These are phyloP conservation scores for Aureobasidium uvarum DNA, from an alignment of 2,329 filamentous ascomycete genomes.

Conservation along the genomic window DNA sequence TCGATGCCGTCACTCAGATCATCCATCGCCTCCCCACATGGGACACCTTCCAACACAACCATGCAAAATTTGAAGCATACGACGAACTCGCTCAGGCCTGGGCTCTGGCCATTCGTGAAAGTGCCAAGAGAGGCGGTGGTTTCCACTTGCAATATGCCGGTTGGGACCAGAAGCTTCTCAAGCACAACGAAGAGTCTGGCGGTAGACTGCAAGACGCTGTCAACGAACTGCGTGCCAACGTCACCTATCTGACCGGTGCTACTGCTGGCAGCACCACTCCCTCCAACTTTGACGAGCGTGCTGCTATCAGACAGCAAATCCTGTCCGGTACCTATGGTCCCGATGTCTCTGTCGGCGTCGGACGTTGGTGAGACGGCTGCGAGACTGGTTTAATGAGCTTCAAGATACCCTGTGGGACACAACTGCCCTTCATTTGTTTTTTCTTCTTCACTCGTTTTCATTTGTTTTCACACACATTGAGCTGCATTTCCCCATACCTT, in stretches of 20 bases:
- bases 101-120: constrained; percentile 87
- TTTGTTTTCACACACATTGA: constrained; percentile 11
- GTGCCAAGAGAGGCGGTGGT: constrained; percentile 84
- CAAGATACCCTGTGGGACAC: constrained; percentile 24
- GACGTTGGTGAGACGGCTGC: constrained; percentile 50
- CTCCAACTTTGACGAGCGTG: constrained; percentile 38
- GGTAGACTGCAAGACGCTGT: constrained; percentile 79
- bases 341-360: constrained; percentile 57
- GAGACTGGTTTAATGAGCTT: constrained; percentile 14
- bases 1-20: constrained; percentile 86
- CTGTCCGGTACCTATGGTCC: constrained; percentile 46
- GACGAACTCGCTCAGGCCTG: constrained; percentile 94
- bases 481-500: constrained; percentile 13
- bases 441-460: constrained; percentile 6
- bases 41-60: constrained; percentile 82
- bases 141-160: constrained; percentile 85
- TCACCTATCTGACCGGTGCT: constrained; percentile 37
- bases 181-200: constrained; percentile 83
- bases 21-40: constrained; percentile 88
- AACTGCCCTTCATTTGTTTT: constrained; percentile 15
- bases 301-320: constrained; percentile 52
- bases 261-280: constrained; percentile 29
- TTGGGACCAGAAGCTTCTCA: constrained; percentile 84
- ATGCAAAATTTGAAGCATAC: constrained; percentile 93
- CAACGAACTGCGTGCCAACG: constrained; percentile 66